phyloP scores from a whole-genome alignment of 148 eudicot species.

The Rhododendron kiyosumense region DNA sequence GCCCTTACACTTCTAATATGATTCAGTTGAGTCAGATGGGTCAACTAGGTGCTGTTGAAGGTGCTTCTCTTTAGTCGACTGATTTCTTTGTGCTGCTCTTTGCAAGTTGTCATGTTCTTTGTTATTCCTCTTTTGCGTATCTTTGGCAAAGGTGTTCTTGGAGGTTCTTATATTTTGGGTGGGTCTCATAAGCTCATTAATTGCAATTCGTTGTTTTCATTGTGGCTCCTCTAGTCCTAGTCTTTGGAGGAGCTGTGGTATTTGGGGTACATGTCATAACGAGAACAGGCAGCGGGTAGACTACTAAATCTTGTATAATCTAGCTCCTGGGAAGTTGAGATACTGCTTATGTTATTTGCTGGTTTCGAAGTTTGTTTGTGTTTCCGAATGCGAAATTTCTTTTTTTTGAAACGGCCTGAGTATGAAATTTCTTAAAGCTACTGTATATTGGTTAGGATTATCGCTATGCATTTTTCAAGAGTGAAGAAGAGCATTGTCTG shows the following conservation, averaged over 20 bases:
- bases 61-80: slow-evolving; percentile 3
- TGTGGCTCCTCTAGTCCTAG: neutral
- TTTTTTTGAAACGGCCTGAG: neutral
- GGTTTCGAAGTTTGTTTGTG: neutral
- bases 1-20: neutral
- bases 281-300: too few species aligned
- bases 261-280: too few species aligned
- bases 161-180: neutral
- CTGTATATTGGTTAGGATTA: neutral
- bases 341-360: neutral
- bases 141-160: neutral
- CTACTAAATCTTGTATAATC: too few species aligned
- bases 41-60: neutral
- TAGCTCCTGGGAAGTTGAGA: neutral
- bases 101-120: neutral
- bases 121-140: neutral
- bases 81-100: slow-evolving; percentile 11
- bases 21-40: neutral
- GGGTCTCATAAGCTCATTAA: neutral
- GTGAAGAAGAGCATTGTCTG: neutral
- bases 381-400: neutral
- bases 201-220: neutral
- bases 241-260: neutral
- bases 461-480: neutral
- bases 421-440: neutral